Evolutionary conservation across 2,329 filamentous ascomycete genomes (phyloP), one percentile per base, ranked within the genome.

Genomic region (Neofusicoccum laricinum): DNA sequence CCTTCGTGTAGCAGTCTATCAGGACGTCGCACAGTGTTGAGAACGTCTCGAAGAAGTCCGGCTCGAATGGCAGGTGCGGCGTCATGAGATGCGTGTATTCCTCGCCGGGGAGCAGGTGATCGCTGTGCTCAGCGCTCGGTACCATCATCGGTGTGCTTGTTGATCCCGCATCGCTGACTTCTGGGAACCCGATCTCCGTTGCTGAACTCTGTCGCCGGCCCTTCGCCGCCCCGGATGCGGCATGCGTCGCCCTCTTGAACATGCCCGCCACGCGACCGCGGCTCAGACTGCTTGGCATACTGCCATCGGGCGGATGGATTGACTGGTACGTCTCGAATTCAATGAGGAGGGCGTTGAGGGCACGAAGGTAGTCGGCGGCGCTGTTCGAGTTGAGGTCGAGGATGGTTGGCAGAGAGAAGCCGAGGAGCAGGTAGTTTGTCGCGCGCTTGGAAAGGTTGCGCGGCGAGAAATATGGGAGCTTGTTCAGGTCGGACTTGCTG

Each of bases 21-120:
- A 99, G 81, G 2, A 96, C 92, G 74, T 99, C 95, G 79, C 95
- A 98, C 6, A 99, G 83, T 12, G 95, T 97, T 14, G 93, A 90
- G 79, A 98, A 98, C 0, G 93, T 97, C 79, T 96, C 93, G 76
- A 94, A 95, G 72, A 97, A 99, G 77, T 99, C 95, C 0, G 95
- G 95, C 68, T 98, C 93, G 73, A 99, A 99, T 0, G 95, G 95
- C 53, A 99, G 80, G 15, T 88, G 90, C 0, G 95, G 95, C n/a
- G 94, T 98, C 19, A 97, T 84, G 1, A 99, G 83, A 75, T 94
- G 89, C 0, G 88, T 87, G 76, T 97, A 99, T 71, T 96, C 92
- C 73, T 96, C 93, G 41, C 93, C 92, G n/a, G 75, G 76, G 6
- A 73, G 67, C 11, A 77, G 73, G 41, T 64, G 53, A 53, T 64